phyloP scores from a whole-genome alignment of 352 stramenopile genomes.

The Phytophthora cactorum region DNA sequence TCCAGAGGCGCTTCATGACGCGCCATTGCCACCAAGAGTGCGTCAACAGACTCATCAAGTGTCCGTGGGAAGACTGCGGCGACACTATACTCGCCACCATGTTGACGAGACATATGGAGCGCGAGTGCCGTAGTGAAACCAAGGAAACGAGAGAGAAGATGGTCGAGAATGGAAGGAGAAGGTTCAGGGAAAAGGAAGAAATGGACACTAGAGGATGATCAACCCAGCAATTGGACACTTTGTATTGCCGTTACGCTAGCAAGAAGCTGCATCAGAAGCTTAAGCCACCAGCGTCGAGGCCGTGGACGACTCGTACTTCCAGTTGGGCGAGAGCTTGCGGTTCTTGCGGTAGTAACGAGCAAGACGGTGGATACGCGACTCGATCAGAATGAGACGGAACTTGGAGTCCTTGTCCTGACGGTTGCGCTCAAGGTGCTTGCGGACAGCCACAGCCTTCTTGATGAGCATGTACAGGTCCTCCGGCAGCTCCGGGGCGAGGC shows the following conservation, averaged over 20 bases:
- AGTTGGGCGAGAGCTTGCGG: slow-evolving; percentile 99
- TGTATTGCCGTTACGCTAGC: slow-evolving; percentile 40
- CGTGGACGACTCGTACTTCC: slow-evolving; percentile 99
- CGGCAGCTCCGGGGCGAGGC: slow-evolving; percentile 98
- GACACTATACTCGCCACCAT: slow-evolving; percentile 58
- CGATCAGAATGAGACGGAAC: slow-evolving; percentile 99
- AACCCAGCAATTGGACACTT: slow-evolving; percentile 44
- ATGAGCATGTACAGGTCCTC: slow-evolving; percentile 99
- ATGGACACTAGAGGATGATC: slow-evolving; percentile 28
- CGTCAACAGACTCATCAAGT: slow-evolving; percentile 50
- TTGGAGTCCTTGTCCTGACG: slow-evolving; percentile 99
- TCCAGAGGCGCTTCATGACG: slow-evolving; percentile 45
- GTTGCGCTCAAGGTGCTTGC: slow-evolving; percentile 99
- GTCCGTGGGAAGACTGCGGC: slow-evolving; percentile 53
- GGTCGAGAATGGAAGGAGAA: slow-evolving; percentile 41
- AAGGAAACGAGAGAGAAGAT: slow-evolving; percentile 30
- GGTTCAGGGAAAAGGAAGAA: slow-evolving; percentile 2
- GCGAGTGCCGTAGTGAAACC: slow-evolving; percentile 46
- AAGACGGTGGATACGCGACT: slow-evolving; percentile 99
- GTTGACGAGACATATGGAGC: slow-evolving; percentile 41
- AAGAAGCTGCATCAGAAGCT: slow-evolving; percentile 47
- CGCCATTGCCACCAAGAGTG: slow-evolving; percentile 57
- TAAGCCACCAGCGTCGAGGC: slow-evolving; percentile 99
- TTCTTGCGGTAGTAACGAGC: slow-evolving; percentile 99
- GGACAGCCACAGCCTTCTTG: slow-evolving; percentile 99